Percentiles rank a stretch among this genome's conserved stretches.
These are phyloP conservation scores for Dioszegia aurantiaca DNA, from an alignment of 768 basidiomycete species.

Conservation along the genomic window DNA sequence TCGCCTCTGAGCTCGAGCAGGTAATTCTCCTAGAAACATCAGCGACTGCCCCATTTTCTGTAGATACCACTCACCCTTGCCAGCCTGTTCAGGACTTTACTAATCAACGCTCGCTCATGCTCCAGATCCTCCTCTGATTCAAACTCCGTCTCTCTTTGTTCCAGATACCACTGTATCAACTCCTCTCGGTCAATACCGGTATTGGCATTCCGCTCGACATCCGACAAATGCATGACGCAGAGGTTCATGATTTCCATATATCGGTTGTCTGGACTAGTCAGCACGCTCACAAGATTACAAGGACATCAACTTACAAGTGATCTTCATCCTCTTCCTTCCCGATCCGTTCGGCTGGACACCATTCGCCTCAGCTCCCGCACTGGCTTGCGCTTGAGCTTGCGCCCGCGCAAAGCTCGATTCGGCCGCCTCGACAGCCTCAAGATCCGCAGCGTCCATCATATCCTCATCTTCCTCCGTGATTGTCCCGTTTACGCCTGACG, in stretches of 20 bases:
- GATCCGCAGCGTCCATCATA: constrained; percentile 64
- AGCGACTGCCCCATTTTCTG: not conserved
- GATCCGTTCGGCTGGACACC: constrained; percentile 50
- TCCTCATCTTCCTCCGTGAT: constrained; percentile 63
- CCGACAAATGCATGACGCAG: constrained; percentile 69
- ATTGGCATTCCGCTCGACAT: constrained; percentile 71
- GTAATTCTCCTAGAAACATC: constrained; percentile 58
- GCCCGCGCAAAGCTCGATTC: constrained; percentile 51
- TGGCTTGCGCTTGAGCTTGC: constrained; percentile 5
- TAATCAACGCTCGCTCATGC: constrained; percentile 82
- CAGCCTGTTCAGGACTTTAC: constrained; percentile 81
- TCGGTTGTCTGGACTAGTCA: constrained; percentile 64
- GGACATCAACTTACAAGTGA: constrained; percentile 60
- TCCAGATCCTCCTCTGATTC: constrained; percentile 82
- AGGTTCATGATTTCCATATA: constrained; percentile 86
- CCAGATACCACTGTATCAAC: constrained; percentile 94
- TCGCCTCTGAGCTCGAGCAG: constrained; percentile 79
- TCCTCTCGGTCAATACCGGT: constrained; percentile 82
- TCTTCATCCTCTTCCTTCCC: constrained; percentile 67
- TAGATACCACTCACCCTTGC: constrained; percentile 68
- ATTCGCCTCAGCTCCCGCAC: constrained; percentile 39
- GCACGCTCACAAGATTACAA: not conserved
- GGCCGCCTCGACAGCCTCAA: constrained; percentile 56
- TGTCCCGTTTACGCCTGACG: constrained; percentile 22
- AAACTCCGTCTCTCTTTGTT: constrained; percentile 77